Percentiles rank a stretch among this genome's conserved stretches.
Evolutionary conservation across 306 rosid genomes (phyloP).

Genomic region (Benincasa hispida): DNA sequence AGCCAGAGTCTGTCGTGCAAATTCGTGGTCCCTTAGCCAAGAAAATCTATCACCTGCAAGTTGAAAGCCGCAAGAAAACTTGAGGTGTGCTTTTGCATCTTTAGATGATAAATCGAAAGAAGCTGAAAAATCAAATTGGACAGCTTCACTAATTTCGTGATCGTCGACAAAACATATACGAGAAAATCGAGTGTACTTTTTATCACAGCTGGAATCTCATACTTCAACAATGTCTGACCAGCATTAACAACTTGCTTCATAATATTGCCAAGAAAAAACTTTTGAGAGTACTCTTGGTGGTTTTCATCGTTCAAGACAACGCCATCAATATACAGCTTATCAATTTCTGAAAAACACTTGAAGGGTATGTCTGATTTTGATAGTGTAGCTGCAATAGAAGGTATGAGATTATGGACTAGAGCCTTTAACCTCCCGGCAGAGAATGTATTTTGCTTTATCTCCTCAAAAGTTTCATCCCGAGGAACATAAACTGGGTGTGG

Average conservation of each 20-base stretch:
- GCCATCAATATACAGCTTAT: constrained; percentile 72
- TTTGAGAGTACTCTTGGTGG: constrained; percentile 13
- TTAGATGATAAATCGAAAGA: not conserved
- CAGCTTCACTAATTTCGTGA: not conserved
- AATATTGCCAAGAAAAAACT: constrained; percentile 26
- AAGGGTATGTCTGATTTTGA: constrained; percentile 78
- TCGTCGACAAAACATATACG: not conserved
- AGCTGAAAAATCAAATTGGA: not conserved
- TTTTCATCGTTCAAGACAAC: constrained; percentile 53
- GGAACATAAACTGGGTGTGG: constrained; percentile 97
- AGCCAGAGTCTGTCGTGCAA: constrained; percentile 80
- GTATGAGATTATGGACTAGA: constrained; percentile 80
- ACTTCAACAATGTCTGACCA: constrained; percentile 50
- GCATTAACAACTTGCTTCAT: constrained; percentile 48
- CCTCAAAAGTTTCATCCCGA: constrained; percentile 85
- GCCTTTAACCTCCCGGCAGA: constrained; percentile 87
- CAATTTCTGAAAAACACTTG: constrained; percentile 76
- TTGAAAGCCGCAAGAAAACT: not conserved
- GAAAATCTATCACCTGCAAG: constrained; percentile 66
- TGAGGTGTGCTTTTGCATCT: not conserved
- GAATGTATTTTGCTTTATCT: constrained; percentile 73
- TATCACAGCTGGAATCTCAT: constrained; percentile 66
- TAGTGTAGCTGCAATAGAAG: constrained; percentile 55
- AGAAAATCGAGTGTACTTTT: constrained; percentile 26
- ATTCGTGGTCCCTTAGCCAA: constrained; percentile 88